A percentile compares a stretch with the other conserved stretches of the same genome.
Conservation (phyloP, 73 alveolate species). For the Paramecium sexaurelia region DNA sequence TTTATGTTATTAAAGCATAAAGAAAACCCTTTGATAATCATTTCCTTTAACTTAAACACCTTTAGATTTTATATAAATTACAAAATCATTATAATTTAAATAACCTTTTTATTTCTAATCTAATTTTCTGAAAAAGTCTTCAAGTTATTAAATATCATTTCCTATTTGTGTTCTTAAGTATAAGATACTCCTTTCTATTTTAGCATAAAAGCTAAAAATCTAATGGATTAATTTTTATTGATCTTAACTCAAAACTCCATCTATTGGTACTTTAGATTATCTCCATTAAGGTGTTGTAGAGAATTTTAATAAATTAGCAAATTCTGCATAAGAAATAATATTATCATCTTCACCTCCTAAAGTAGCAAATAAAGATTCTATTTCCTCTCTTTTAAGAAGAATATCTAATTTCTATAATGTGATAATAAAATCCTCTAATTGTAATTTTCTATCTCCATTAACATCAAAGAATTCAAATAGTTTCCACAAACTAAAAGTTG, state of each 20-base stretch:
- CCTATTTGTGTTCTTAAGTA: slow-evolving; percentile 1
- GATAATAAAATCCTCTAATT: slow-evolving; percentile 43
- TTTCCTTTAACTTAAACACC: background rate
- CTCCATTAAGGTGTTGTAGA: background rate
- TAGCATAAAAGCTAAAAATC: slow-evolving; percentile 1
- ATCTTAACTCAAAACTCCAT: background rate
- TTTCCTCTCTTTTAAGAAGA: slow-evolving; percentile 2
- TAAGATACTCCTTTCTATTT: slow-evolving; percentile 1
- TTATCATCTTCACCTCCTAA: slow-evolving; percentile 55
- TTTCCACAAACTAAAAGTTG: slow-evolving; percentile 26
- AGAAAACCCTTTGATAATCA: background rate
- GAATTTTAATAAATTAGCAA: slow-evolving; percentile 7
- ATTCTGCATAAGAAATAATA: slow-evolving; percentile 22
- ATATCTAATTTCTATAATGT: slow-evolving; percentile 37
- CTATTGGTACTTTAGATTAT: background rate
- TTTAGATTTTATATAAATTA: background rate
- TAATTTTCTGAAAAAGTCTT: slow-evolving; percentile 7
- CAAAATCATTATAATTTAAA: background rate
- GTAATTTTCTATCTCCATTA: slow-evolving; percentile 42
- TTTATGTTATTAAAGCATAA: background rate
- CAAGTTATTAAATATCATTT: background rate
- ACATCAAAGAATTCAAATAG: slow-evolving; percentile 37
- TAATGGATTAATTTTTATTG: slow-evolving; percentile 20
- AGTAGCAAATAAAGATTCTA: background rate
- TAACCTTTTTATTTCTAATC: slow-evolving; percentile 45